These are phyloP conservation scores for Arthrobotrys sphaeroides DNA, from an alignment of 2,329 filamentous ascomycete genomes.

Conservation along the genomic window DNA sequence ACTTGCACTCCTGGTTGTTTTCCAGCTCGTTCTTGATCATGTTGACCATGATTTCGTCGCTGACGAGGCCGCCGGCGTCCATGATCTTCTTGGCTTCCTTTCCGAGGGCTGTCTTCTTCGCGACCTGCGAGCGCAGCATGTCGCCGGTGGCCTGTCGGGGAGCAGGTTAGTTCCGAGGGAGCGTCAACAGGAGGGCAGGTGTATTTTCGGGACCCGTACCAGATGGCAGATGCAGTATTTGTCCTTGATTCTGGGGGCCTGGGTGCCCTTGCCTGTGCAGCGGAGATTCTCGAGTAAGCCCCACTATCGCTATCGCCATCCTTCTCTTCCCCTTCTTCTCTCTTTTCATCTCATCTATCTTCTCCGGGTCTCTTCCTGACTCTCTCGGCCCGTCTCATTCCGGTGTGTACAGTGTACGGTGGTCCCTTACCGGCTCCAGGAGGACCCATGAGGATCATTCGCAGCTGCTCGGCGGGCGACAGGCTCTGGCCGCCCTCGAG, in stretches of 20 bases:
- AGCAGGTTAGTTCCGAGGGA: neutral
- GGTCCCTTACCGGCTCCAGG: slow-evolving; percentile 85
- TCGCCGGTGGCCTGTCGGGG: slow-evolving; percentile 98
- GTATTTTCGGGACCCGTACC: slow-evolving; percentile 73
- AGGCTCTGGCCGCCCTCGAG: slow-evolving; percentile 74
- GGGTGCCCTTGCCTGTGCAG: slow-evolving; percentile 89
- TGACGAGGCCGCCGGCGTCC: slow-evolving; percentile 96
- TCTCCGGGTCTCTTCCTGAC: neutral
- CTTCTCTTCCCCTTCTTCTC: neutral
- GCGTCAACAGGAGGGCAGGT: too few species aligned
- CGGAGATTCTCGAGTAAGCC: slow-evolving; percentile 53
- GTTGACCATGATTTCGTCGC: slow-evolving; percentile 98
- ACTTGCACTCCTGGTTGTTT: slow-evolving; percentile 92
- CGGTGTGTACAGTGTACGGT: neutral
- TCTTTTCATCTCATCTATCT: neutral
- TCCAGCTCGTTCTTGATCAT: slow-evolving; percentile 99
- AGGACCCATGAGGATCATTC: slow-evolving; percentile 97
- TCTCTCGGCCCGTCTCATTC: neutral
- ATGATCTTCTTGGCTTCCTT: slow-evolving; percentile 99
- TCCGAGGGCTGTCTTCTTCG: slow-evolving; percentile 94
- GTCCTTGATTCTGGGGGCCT: slow-evolving; percentile 97
- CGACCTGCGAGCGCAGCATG: slow-evolving; percentile 98
- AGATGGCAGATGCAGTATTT: slow-evolving; percentile 97
- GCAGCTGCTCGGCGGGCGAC: slow-evolving; percentile 72
- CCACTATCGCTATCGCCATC: slow-evolving; percentile 35